Base-by-base conservation (phyloP, 208 protist species). In the Herpetomonas tarakana region DNA sequence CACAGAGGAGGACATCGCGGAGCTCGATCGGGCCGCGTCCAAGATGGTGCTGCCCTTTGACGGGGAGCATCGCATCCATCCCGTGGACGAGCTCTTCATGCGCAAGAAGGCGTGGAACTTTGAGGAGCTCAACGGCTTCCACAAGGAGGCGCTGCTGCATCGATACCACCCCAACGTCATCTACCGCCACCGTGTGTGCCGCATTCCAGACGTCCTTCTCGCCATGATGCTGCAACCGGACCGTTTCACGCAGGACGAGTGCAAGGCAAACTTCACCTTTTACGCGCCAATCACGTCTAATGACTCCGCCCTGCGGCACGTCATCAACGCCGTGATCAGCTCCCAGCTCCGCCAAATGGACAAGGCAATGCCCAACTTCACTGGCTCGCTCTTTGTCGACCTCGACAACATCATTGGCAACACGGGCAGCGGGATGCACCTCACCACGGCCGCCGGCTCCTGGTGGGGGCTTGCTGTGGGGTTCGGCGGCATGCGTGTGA, bases 11-110 rank as follows among this genome's bases (percentile, higher is more conserved):
- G 91, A 97, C 66, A 52, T 97, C 35, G 52, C 58, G 12, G 77
- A 81, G 38, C 92, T 94, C 74, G 75, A 86, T 47, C 54, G 78
- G 16, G 91, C 88, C 0, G 82, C 83, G 1, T 58, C 71, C 1
- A 74, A 86, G 56, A 92, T 97, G 69, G 74, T 70, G 29, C 58
- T 94, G 26, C 65, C 80, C 31, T 97, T 93, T 54, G 91, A 97
- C 73, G 68, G 75, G 25, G 77, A 67, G 30, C 71, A 82, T 55
- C 83, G 91, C 59, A 76, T 97, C 28, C 76, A 95, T 68, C 79
- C 89, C 0, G 83, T 90, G 22, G 88, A 97, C 64, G 75, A 92
- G 62, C 78, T 82, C 14, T 97, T 97, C 52, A 80, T 93, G 81
- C 66, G 68, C 28, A 93, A 93, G 61, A 91, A 93, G 63, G 75